Evolutionary conservation across 176 grass and related monocot species (phyloP), one percentile per base, ranked within the genome.

Genomic region (Bromus sterilis): DNA sequence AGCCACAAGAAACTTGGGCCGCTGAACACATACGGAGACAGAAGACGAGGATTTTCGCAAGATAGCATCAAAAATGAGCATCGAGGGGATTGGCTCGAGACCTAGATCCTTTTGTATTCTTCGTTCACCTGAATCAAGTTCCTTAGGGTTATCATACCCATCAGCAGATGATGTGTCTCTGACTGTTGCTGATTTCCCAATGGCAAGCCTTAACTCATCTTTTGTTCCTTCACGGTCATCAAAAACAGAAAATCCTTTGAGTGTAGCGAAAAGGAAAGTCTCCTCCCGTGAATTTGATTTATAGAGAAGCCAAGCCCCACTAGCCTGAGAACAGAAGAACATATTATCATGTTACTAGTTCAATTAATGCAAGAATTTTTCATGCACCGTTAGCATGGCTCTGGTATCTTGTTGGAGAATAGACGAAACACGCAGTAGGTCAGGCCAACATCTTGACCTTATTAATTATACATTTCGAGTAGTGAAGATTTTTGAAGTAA

Each of bases 151-250:
- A 84, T 85, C 86, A 88, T 44, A 64, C 58, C 69, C 86, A 87
- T 85, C 74, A 68, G 34, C n/a, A 49, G 75, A 84, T 84, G 86
- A 87, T 79, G 84, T 90, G 35, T 88, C 76, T 53, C 84, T 85
- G 70, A 95, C 85, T 72, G 86, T 88, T 71, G 83, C 65, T 43
- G 88, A 93, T 66, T 98, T 98, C 75, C 95, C 95, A 78, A 98
- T 98, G 65, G 92, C 95, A 87, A 98, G 92, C 88, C 90, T 88
- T 70, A 98, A 89, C 78, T 95, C 92, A 83, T 98, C 95, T 83
- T 85, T 98, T 5, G 93, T 94, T 80, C 95, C 95, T 98, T 98
- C 95, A 70, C 95, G 92, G 25, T 98, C 92, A 91, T 98, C 95
- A 72, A 91, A 89, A 78, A 98, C 86, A 76, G 92, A 98, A 87